Evolutionary conservation across 2,329 filamentous ascomycete species (phyloP).

Genomic region (Diatrype stigma): DNA sequence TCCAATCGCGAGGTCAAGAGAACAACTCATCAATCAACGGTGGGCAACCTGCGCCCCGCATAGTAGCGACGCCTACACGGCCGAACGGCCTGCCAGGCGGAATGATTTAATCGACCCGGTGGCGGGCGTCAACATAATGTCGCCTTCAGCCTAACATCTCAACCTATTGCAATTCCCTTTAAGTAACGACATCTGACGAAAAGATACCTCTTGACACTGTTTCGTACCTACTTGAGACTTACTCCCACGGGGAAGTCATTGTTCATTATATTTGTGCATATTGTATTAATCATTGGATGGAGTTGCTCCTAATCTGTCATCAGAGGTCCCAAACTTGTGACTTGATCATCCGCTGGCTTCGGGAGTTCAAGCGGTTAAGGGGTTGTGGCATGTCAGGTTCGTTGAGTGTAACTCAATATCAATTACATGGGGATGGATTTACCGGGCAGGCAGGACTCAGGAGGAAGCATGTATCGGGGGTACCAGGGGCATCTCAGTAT

Average conservation of each 20-base stretch:
- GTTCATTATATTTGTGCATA: background rate
- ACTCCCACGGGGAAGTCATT: background rate
- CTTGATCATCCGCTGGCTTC: background rate
- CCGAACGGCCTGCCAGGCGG: conserved; percentile 35
- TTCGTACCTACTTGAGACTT: background rate
- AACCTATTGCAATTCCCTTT: conserved; percentile 5
- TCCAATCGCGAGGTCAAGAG: conserved; percentile 16
- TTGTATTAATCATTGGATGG: background rate
- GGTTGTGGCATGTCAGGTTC: background rate
- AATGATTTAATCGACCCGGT: conserved; percentile 36
- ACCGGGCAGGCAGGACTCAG: background rate
- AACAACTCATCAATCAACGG: conserved; percentile 24
- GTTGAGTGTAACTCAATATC: background rate
- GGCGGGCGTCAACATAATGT: conserved; percentile 2
- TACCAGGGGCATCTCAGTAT: background rate
- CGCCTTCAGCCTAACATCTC: conserved; percentile 3
- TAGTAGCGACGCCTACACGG: conserved; percentile 24
- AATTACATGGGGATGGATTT: background rate
- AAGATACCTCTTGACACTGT: conserved; percentile 2
- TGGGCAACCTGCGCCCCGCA: conserved; percentile 32
- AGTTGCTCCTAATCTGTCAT: background rate
- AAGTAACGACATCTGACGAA: conserved; percentile 16
- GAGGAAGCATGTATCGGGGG: background rate
- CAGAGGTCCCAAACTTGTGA: background rate
- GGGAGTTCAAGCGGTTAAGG: background rate